Conservation (phyloP, 805 yeast species). For the Saccharomycopsis selenospora region DNA sequence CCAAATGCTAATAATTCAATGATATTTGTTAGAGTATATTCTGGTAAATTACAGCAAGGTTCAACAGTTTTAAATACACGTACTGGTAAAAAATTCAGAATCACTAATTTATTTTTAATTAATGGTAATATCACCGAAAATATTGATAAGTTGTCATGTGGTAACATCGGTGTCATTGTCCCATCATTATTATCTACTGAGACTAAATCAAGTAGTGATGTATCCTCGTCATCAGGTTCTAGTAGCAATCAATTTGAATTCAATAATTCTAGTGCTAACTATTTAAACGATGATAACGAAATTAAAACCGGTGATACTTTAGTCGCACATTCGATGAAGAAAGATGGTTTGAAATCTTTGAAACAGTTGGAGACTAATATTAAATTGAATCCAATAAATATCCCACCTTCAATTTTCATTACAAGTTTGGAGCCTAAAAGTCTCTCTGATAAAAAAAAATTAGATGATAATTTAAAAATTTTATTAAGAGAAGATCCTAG, state of each 20-base stretch:
- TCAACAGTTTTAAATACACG: slow-evolving; percentile 60
- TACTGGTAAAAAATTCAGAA: slow-evolving; percentile 56
- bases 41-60: slow-evolving; percentile 65
- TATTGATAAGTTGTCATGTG: slow-evolving; percentile 54
- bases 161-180: slow-evolving; percentile 87
- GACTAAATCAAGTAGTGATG: not conserved
- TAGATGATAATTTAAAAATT: slow-evolving; percentile 61
- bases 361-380: slow-evolving; percentile 37
- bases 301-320: slow-evolving; percentile 89
- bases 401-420: slow-evolving; percentile 92
- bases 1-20: slow-evolving; percentile 44
- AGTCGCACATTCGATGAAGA: slow-evolving; percentile 50
- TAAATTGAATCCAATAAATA: slow-evolving; percentile 62
- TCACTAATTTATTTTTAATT: slow-evolving; percentile 69
- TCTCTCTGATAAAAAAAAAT: slow-evolving; percentile 66
- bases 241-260: not conserved
- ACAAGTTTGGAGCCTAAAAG: slow-evolving; percentile 77
- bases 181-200: slow-evolving; percentile 37
- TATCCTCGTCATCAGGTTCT: not conserved
- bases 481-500: slow-evolving; percentile 90
- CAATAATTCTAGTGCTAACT: slow-evolving; percentile 1
- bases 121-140: slow-evolving; percentile 83
- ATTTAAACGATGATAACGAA: slow-evolving; percentile 38
- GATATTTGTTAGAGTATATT: slow-evolving; percentile 82
- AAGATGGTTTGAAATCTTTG: slow-evolving; percentile 42